phyloP scores from a whole-genome alignment of 139 green algal species.

The Bryopsis sp. region DNA sequence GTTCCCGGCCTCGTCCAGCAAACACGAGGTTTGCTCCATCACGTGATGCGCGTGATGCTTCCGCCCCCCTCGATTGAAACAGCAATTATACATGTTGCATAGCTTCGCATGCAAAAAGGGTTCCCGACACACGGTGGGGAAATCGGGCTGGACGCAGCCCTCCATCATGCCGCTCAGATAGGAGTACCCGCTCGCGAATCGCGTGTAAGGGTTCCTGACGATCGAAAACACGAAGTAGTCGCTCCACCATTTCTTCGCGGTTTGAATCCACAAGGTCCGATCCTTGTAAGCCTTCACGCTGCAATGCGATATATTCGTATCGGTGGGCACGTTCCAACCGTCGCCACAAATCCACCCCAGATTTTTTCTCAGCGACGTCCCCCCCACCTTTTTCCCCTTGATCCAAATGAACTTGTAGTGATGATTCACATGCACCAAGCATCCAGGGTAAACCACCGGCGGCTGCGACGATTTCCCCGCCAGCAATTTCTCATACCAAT shows the following conservation, averaged over 20 bases:
- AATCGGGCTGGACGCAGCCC: background rate
- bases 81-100: background rate
- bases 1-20: constrained; percentile 18
- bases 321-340: constrained; percentile 1
- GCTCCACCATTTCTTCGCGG: background rate
- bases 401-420: constrained; percentile 21
- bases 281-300: background rate
- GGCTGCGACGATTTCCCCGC: background rate
- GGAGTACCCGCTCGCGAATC: constrained; percentile 6
- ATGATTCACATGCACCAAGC: constrained; percentile 14
- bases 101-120: constrained; percentile 17
- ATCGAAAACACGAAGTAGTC: constrained; percentile 21
- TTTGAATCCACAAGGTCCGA: background rate
- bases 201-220: constrained; percentile 8
- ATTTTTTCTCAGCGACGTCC: background rate
- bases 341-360: constrained; percentile 17
- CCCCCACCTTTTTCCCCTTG: constrained; percentile 11
- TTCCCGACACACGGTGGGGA: background rate
- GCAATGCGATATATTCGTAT: background rate
- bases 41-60: constrained; percentile 22
- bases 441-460: constrained; percentile 1
- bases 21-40: constrained; percentile 29
- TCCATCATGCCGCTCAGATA: background rate
- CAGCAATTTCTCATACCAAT: background rate
- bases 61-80: constrained; percentile 11